These are phyloP conservation scores for Eucalyptus rudis DNA, from an alignment of 345 rosid species.

Conservation along the genomic window DNA sequence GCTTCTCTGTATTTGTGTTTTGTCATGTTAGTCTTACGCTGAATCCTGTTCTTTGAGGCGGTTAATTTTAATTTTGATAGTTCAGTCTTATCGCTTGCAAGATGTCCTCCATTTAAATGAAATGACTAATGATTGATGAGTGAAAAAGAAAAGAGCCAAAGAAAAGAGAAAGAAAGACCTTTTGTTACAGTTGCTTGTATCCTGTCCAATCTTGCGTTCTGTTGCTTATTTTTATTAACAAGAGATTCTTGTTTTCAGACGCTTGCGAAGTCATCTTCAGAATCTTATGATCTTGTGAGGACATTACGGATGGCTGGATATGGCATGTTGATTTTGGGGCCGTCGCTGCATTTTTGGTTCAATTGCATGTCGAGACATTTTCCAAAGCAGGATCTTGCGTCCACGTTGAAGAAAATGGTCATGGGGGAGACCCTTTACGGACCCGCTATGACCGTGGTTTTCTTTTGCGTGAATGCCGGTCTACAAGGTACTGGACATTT, in stretches of 20 bases:
- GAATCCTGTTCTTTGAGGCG: background rate
- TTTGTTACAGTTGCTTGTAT: background rate
- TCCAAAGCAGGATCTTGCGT: slow-evolving; percentile 62
- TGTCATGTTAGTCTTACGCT: background rate
- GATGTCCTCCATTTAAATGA: background rate
- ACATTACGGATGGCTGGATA: slow-evolving; percentile 81
- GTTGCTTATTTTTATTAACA: background rate
- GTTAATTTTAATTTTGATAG: background rate
- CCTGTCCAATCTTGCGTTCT: background rate
- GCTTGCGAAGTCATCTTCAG: slow-evolving; percentile 15
- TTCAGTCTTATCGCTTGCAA: background rate
- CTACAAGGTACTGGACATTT: slow-evolving; percentile 41
- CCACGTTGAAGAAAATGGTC: slow-evolving; percentile 78
- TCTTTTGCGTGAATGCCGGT: slow-evolving; percentile 60
- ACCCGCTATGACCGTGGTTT: slow-evolving; percentile 60
- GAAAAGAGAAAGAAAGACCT: background rate
- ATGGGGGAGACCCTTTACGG: slow-evolving; percentile 72
- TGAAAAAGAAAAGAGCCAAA: background rate
- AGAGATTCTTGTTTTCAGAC: slow-evolving; percentile 15
- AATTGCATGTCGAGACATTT: slow-evolving; percentile 56
- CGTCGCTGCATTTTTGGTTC: slow-evolving; percentile 81
- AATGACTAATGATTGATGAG: background rate
- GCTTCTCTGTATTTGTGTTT: background rate
- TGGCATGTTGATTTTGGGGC: slow-evolving; percentile 69
- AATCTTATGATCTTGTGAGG: slow-evolving; percentile 64